Conservation (phyloP, 805 yeast genomes). For the Dipodascus geniculatus region DNA sequence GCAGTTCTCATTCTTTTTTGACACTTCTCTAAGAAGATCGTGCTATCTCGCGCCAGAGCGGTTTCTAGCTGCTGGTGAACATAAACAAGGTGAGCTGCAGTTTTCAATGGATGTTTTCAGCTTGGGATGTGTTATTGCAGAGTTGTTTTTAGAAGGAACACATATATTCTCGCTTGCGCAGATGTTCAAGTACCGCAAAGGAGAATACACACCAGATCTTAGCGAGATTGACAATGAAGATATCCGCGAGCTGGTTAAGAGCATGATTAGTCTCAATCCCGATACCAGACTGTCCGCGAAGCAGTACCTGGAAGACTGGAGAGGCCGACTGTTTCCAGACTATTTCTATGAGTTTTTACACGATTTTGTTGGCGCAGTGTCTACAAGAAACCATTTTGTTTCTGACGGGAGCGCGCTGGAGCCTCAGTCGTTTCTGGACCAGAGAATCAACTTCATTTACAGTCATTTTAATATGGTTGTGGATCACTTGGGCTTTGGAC, state of each 20-base stretch:
- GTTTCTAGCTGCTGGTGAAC: conserved; percentile 32
- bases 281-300: conserved; percentile 42
- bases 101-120: conserved; percentile 60
- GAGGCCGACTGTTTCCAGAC: conserved; percentile 47
- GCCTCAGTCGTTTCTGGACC: not conserved
- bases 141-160: conserved; percentile 73
- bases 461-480: not conserved
- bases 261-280: conserved; percentile 60
- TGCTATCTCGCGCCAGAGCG: conserved; percentile 96
- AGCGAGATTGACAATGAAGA: conserved; percentile 39
- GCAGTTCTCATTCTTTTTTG: conserved; percentile 83
- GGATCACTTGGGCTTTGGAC: not conserved
- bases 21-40: conserved; percentile 72
- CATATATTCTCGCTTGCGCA: conserved; percentile 82
- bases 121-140: conserved; percentile 72
- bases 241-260: conserved; percentile 42
- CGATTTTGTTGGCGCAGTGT: conserved; percentile 38
- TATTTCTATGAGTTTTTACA: conserved; percentile 56
- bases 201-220: conserved; percentile 55
- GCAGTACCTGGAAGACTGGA: conserved; percentile 39
- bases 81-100: conserved; percentile 30
- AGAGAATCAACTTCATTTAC: not conserved
- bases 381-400: not conserved
- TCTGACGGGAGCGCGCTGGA: not conserved
- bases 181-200: conserved; percentile 65